Evolutionary conservation across 2,329 filamentous ascomycete species (phyloP).

Genomic region (Epichloe hybrida): DNA sequence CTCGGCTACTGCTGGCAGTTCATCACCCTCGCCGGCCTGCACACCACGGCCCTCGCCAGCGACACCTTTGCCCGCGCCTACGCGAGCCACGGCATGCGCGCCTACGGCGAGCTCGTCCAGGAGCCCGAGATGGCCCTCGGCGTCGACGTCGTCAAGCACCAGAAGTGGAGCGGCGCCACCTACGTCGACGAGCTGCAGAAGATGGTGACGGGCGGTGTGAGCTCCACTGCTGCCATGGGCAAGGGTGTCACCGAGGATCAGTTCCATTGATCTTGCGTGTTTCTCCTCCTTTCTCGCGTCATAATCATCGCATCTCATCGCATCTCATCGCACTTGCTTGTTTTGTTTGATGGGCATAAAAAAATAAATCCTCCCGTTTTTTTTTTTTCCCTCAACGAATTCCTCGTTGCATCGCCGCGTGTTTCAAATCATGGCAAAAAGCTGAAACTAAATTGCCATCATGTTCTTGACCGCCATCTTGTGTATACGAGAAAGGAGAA

Average conservation of each 20-base stretch:
- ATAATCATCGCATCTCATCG: too few relatives aligned
- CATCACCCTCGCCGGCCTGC: conserved; percentile 95
- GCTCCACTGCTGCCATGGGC: conserved; percentile 89
- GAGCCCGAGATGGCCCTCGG: conserved; percentile 89
- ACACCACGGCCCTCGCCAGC: conserved; percentile 86
- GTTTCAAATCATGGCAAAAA: too few relatives aligned
- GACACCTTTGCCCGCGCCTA: conserved; percentile 81
- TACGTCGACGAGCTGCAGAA: conserved; percentile 92
- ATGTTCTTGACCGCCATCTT: too few relatives aligned
- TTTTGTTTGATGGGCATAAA: too few relatives aligned
- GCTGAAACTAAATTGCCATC: too few relatives aligned
- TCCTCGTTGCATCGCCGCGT: too few relatives aligned
- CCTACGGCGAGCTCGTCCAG: conserved; percentile 93
- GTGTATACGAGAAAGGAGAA: too few relatives aligned
- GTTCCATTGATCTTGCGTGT: conserved; percentile 36
- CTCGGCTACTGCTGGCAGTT: conserved; percentile 99
- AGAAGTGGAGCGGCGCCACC: conserved; percentile 95
- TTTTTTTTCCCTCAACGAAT: too few relatives aligned
- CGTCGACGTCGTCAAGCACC: conserved; percentile 93
- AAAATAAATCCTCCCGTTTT: too few relatives aligned
- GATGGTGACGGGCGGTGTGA: conserved; percentile 92
- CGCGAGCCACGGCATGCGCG: conserved; percentile 74
- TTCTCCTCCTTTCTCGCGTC: too few relatives aligned
- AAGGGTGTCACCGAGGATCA: conserved; percentile 97
- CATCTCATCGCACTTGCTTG: too few relatives aligned